These are phyloP conservation scores for Cutaneotrichosporon mucoides DNA, from an alignment of 1,284 basidiomycete species.

Conservation along the genomic window DNA sequence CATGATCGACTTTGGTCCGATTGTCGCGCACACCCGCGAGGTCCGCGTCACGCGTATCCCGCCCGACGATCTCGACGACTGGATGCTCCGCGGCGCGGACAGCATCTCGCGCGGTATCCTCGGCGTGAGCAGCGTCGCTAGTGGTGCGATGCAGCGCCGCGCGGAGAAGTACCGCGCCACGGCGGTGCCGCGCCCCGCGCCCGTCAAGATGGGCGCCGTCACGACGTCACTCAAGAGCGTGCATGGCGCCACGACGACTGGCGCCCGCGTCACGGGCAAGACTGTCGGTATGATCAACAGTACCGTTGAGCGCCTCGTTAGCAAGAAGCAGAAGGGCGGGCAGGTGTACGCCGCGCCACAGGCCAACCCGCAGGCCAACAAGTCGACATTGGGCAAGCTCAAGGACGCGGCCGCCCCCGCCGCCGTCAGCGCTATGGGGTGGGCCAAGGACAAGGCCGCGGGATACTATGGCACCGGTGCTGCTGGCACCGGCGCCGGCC, in stretches of 20 bases:
- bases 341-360: slow-evolving; percentile 1
- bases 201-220: slow-evolving; percentile 5
- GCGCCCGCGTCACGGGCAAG: slow-evolving; percentile 6
- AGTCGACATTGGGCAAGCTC: slow-evolving; percentile 7
- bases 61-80: slow-evolving; percentile 61
- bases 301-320: slow-evolving; percentile 7
- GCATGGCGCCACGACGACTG: slow-evolving; percentile 1
- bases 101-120: slow-evolving; percentile 57
- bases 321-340: slow-evolving; percentile 9
- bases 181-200: slow-evolving; percentile 14
- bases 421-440: neutral
- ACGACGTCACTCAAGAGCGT: slow-evolving; percentile 2
- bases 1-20: slow-evolving; percentile 63
- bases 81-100: slow-evolving; percentile 63
- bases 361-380: neutral
- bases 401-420: slow-evolving; percentile 5
- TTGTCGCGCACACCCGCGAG: slow-evolving; percentile 47
- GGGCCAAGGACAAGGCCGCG: neutral
- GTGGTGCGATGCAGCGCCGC: slow-evolving; percentile 57
- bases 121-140: slow-evolving; percentile 59
- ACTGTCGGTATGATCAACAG: slow-evolving; percentile 14
- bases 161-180: slow-evolving; percentile 59
- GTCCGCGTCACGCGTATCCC: slow-evolving; percentile 57
- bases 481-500: too few species aligned
- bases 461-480: too few species aligned